Percentiles rank a stretch among this genome's conserved stretches.
These are phyloP conservation scores for Selenicereus undatus DNA, from an alignment of 148 eudicot genomes.

Conservation along the genomic window DNA sequence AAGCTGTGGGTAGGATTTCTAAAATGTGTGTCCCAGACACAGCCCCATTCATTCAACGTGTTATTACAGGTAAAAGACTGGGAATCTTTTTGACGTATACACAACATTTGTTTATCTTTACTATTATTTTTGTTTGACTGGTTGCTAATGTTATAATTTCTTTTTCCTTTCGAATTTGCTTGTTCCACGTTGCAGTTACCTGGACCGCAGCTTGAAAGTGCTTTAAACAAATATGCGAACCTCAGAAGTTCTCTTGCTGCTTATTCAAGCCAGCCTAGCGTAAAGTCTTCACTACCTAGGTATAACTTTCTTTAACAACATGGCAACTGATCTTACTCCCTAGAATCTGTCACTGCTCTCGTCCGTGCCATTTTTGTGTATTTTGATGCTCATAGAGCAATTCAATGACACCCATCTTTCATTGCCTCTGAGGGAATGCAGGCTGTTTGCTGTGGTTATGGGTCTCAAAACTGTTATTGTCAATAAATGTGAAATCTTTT, in stretches of 20 bases:
- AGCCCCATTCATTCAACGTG: conserved; percentile 86
- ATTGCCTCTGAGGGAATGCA: too few species aligned
- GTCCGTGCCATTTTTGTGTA: not conserved
- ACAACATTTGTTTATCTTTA: not conserved
- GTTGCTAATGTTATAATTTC: not conserved
- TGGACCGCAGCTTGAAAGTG: conserved; percentile 85
- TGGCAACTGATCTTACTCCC: not conserved
- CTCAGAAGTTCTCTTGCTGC: conserved; percentile 74
- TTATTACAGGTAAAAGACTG: conserved; percentile 57
- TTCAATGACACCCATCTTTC: too few species aligned
- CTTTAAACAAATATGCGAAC: conserved; percentile 68
- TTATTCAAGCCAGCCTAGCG: conserved; percentile 63
- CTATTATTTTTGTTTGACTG: conserved; percentile 1
- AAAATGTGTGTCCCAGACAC: conserved; percentile 93
- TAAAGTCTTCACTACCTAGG: conserved; percentile 68
- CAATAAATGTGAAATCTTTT: too few species aligned
- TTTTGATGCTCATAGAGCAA: too few species aligned
- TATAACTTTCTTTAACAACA: conserved; percentile 23
- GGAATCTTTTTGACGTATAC: not conserved
- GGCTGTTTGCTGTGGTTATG: too few species aligned
- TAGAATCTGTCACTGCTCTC: too few species aligned
- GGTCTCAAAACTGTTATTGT: too few species aligned
- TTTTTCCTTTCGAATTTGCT: conserved; percentile 6
- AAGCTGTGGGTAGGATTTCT: conserved; percentile 93
- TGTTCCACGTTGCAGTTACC: conserved; percentile 61